Conservation (phyloP, 176 grass and related monocot species). For the Thalia dealbata region DNA sequence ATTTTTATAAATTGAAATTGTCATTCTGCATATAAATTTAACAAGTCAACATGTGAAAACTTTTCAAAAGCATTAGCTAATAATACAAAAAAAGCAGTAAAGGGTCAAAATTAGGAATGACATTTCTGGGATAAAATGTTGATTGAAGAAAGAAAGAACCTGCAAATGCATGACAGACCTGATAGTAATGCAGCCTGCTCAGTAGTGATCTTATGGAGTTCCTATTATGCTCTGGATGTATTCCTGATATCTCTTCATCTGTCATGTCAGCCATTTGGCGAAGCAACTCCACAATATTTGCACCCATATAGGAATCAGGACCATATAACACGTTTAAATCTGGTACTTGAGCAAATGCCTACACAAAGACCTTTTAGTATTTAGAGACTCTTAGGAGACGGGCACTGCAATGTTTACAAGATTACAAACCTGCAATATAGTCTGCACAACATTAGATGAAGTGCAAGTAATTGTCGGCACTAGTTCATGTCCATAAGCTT, state of each 20-base stretch:
- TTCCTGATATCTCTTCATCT: constrained; percentile 80
- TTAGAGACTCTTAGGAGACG: too few relatives aligned
- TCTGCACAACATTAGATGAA: constrained; percentile 93
- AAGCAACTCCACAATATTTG: constrained; percentile 87
- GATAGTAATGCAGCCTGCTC: constrained; percentile 58
- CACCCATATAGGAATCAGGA: constrained; percentile 99
- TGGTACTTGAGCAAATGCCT: constrained; percentile 91
- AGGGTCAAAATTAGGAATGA: neutral
- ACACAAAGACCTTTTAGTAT: constrained; percentile 14
- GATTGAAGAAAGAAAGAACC: constrained; percentile 13
- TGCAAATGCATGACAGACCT: constrained; percentile 37
- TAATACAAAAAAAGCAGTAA: neutral
- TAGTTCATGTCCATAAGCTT: constrained; percentile 84
- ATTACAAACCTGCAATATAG: constrained; percentile 78
- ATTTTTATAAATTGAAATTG: neutral
- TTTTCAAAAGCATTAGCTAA: neutral
- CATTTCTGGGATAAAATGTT: constrained; percentile 3
- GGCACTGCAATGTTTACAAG: constrained; percentile 1
- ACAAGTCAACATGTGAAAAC: neutral
- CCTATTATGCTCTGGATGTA: constrained; percentile 71
- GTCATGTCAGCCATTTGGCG: constrained; percentile 74
- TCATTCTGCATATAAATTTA: neutral
- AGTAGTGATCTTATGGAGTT: constrained; percentile 60
- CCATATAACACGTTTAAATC: constrained; percentile 89
- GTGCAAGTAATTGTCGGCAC: constrained; percentile 96